phyloP scores from a whole-genome alignment of 129 eudicot species.

The Helichrysum umbraculigerum region DNA sequence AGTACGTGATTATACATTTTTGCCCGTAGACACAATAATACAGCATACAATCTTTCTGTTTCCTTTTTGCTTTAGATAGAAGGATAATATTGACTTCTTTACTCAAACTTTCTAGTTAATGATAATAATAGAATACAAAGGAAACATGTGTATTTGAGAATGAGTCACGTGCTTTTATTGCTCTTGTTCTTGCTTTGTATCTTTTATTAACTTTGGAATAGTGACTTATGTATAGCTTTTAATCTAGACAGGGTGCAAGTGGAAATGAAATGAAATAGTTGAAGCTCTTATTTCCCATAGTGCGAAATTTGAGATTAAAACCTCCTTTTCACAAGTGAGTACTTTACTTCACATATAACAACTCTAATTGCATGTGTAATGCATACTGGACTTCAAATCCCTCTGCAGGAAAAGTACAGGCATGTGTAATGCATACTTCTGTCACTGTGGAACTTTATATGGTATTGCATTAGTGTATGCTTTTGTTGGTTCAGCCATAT shows the following conservation, averaged over 20 bases:
- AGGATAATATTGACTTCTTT: too few relatives aligned
- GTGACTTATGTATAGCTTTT: constrained; percentile 20
- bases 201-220: neutral
- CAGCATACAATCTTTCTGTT: neutral
- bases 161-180: too few relatives aligned
- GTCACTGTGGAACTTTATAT: neutral
- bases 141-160: too few relatives aligned
- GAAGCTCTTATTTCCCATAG: constrained; percentile 90
- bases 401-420: constrained; percentile 79
- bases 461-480: neutral
- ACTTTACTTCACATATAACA: constrained; percentile 5
- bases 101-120: too few relatives aligned
- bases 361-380: constrained; percentile 17
- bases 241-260: constrained; percentile 76
- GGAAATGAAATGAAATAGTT: constrained; percentile 88
- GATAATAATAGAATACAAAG: too few relatives aligned
- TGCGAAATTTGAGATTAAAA: constrained; percentile 91
- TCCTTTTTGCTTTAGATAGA: too few relatives aligned
- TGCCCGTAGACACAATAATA: neutral
- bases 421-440: too few relatives aligned
- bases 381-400: constrained; percentile 18
- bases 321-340: constrained; percentile 85
- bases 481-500: constrained; percentile 11
- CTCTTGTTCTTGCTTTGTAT: too few relatives aligned
- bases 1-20: neutral